Evolutionary conservation across 2,329 filamentous ascomycete species (phyloP), one percentile per base, ranked within the genome.

Genomic region (Alternaria brassicae): DNA sequence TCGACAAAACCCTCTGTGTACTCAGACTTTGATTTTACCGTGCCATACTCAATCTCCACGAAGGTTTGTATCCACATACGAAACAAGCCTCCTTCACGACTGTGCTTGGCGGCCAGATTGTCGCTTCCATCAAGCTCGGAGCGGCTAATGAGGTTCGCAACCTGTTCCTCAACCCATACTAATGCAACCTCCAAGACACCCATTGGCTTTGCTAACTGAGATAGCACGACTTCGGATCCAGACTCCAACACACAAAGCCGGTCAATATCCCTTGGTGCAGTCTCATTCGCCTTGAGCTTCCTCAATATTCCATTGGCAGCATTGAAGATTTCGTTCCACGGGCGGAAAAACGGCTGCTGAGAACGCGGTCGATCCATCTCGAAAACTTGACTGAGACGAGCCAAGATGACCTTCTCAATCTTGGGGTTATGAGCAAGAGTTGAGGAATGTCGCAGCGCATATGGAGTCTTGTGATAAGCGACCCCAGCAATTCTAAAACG

Each of bases 31-130:
- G 36, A 19, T 19, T 34, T 23, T 4, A 39, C 32, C 10, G 37
- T 8, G 3, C 54, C 53, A 9, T 13, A 10, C 10, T 56, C 62
- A 12, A 53, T n/a, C 34, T 65, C 62, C n/a, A 41, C 6, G 15
- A 65, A 58, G 2, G 52, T 55, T 6, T 44, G 42, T 6, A 63
- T 51, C 62, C 62, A 65, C 8, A 17, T 28, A 21, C 49, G 44
- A 39, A 56, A 62, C n/a, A 58, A 25, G 3, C 48, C 40, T 0
- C 62, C 58, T 49, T 63, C 60, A 6, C 48, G 17, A 8, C 57
- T 61, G 21, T 49, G 39, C 19, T 50, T 50, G 10, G 47, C 17
- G 2, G 36, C 36, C 36, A 57, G 25, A 15, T 25, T 6, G 5
- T 47, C 56, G 15, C 12, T 30, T 17, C 42, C 47, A 28, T 48